phyloP scores from a whole-genome alignment of 805 yeast genomes.

The Yamadazyma tumulicola region DNA sequence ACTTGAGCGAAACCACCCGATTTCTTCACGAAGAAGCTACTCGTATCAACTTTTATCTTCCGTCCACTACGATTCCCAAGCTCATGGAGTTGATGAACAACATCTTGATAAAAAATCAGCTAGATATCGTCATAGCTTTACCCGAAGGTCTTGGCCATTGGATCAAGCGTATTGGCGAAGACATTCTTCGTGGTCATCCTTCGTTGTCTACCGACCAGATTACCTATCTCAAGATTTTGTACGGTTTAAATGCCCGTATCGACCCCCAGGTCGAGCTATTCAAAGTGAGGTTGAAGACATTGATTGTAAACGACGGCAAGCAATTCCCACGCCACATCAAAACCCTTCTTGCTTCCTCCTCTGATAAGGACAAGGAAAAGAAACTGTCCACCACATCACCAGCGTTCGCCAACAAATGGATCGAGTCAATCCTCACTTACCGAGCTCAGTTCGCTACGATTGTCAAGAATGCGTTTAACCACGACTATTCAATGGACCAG shows the following conservation, averaged over 20 bases:
- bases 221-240: conserved; percentile 45
- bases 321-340: conserved; percentile 26
- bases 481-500: conserved; percentile 48
- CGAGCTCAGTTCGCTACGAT: conserved; percentile 51
- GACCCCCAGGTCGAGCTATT: conserved; percentile 51
- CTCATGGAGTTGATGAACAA: conserved; percentile 55
- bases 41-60: conserved; percentile 51
- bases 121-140: conserved; percentile 49
- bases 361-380: not conserved
- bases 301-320: conserved; percentile 43
- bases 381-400: conserved; percentile 17
- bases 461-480: conserved; percentile 45
- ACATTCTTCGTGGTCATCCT: not conserved
- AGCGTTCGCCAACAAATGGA: conserved; percentile 65
- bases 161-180: conserved; percentile 41
- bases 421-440: conserved; percentile 50
- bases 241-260: conserved; percentile 49
- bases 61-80: conserved; percentile 52
- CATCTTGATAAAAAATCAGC: conserved; percentile 52
- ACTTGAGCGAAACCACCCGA: conserved; percentile 48
- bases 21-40: conserved; percentile 62
- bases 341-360: conserved; percentile 6
- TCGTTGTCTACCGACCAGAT: conserved; percentile 18
- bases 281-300: conserved; percentile 43
- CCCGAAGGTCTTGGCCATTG: conserved; percentile 53